phyloP scores from a whole-genome alignment of 2,329 filamentous ascomycete genomes.

The Pseudogymnoascus sp. region DNA sequence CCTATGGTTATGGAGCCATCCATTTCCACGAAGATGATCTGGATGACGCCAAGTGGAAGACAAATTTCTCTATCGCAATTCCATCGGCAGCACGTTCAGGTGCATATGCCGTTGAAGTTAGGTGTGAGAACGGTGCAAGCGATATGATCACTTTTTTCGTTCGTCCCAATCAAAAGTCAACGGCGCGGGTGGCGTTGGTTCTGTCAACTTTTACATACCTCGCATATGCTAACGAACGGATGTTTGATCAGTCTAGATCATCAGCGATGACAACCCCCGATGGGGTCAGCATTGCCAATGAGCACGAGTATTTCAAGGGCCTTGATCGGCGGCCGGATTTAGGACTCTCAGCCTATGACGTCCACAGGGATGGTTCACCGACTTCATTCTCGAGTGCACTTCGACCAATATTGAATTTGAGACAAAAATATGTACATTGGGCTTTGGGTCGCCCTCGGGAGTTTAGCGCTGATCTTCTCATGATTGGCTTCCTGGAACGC shows the following conservation, averaged over 20 bases:
- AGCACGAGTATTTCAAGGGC: constrained; percentile 20
- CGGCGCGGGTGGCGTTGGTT: constrained; percentile 25
- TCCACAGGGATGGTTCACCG: constrained; percentile 32
- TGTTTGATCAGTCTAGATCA: constrained; percentile 28
- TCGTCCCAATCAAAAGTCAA: constrained; percentile 20
- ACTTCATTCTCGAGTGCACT: constrained; percentile 27
- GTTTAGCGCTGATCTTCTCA: constrained; percentile 30
- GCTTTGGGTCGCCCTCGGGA: constrained; percentile 30
- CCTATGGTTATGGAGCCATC: constrained; percentile 31
- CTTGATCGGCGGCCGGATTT: constrained; percentile 29
- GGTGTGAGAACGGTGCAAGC: constrained; percentile 16
- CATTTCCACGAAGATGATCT: constrained; percentile 34
- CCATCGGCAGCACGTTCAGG: constrained; percentile 21
- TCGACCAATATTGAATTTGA: constrained; percentile 32
- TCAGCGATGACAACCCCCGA: constrained; percentile 22
- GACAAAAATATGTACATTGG: constrained; percentile 32
- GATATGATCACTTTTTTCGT: constrained; percentile 32
- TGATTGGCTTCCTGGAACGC: constrained; percentile 31
- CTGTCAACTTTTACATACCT: constrained; percentile 32
- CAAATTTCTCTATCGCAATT: constrained; percentile 27
- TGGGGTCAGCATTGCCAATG: constrained; percentile 17
- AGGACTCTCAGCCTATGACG: constrained; percentile 33
- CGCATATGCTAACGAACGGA: constrained; percentile 33
- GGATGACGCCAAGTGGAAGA: constrained; percentile 31
- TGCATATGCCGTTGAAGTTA: constrained; percentile 27